Conservation (phyloP, 352 stramenopile species). For the Phytopythium mirpurense region DNA sequence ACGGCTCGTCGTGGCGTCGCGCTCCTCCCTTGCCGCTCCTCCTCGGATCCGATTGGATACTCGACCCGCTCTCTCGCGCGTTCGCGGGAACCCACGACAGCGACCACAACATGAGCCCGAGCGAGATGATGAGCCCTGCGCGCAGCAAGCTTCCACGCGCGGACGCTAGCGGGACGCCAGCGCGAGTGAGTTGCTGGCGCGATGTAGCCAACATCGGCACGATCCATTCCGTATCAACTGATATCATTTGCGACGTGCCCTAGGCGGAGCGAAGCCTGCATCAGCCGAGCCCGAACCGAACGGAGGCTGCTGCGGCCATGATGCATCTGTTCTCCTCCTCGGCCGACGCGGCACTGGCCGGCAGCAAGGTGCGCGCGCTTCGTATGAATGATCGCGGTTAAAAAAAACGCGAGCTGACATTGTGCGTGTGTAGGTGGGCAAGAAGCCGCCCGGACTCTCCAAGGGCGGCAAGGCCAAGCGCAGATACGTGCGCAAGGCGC, state of each 20-base stretch:
- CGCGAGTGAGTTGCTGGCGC: conserved; percentile 8
- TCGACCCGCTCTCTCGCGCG: background rate
- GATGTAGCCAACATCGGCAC: too few relatives aligned
- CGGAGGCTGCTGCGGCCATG: conserved; percentile 71
- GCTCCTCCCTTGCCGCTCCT: background rate
- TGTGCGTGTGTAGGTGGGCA: too few relatives aligned
- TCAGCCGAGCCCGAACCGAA: conserved; percentile 73
- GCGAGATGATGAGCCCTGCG: conserved; percentile 40
- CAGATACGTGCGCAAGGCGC: conserved; percentile 51
- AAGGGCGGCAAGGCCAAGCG: conserved; percentile 44
- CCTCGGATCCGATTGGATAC: background rate
- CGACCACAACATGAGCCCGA: conserved; percentile 17
- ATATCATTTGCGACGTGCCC: too few relatives aligned
- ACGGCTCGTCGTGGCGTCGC: background rate
- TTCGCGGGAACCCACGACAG: background rate
- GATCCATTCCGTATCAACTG: too few relatives aligned
- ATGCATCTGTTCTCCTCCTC: conserved; percentile 67
- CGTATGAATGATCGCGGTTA: too few relatives aligned
- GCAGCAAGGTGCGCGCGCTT: conserved; percentile 8
- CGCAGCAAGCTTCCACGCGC: conserved; percentile 14
- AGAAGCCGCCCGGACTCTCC: conserved; percentile 10
- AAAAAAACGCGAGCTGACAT: too few relatives aligned
- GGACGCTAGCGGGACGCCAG: conserved; percentile 20
- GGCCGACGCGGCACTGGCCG: background rate
- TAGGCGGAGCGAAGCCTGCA: conserved; percentile 34